These are phyloP conservation scores for Termitomyces sp. DNA, from an alignment of 768 basidiomycete genomes.

Conservation along the genomic window DNA sequence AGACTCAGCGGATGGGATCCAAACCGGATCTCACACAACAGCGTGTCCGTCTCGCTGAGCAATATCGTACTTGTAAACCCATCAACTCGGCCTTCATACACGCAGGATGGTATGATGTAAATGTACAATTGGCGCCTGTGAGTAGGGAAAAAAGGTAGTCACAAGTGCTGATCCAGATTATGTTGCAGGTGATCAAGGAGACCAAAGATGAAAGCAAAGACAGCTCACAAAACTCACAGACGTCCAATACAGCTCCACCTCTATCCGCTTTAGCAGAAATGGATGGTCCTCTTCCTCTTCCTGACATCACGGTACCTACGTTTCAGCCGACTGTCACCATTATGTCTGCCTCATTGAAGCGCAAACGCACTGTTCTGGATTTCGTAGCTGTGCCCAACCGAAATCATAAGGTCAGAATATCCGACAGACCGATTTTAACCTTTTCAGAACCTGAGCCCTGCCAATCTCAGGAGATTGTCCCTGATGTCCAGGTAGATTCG, in stretches of 20 bases:
- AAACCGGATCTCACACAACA: conserved; percentile 26
- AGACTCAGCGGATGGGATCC: conserved; percentile 25
- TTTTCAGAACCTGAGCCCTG: not conserved
- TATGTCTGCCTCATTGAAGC: conserved; percentile 1
- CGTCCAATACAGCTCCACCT: not conserved
- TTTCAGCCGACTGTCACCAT: not conserved
- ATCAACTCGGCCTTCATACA: conserved; percentile 30
- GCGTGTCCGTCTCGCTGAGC: conserved; percentile 40
- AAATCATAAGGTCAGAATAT: not conserved
- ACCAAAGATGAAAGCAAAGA: not conserved
- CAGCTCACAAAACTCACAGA: not conserved
- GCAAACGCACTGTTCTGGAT: conserved; percentile 12
- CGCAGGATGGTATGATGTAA: conserved; percentile 59
- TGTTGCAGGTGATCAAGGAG: not conserved
- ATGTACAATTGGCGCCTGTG: conserved; percentile 8
- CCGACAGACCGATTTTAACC: not conserved
- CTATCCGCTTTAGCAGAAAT: not conserved
- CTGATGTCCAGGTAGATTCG: not conserved
- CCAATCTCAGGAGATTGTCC: not conserved
- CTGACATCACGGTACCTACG: not conserved
- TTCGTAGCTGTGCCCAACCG: conserved; percentile 7
- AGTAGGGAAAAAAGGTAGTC: not conserved
- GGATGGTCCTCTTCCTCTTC: not conserved
- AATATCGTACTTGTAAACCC: conserved; percentile 44
- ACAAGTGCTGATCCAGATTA: not conserved